Evolutionary conservation across 192 early-diverging fungal genomes (phyloP), one percentile per base, ranked within the genome.

Genomic region (Podila minutissima): DNA sequence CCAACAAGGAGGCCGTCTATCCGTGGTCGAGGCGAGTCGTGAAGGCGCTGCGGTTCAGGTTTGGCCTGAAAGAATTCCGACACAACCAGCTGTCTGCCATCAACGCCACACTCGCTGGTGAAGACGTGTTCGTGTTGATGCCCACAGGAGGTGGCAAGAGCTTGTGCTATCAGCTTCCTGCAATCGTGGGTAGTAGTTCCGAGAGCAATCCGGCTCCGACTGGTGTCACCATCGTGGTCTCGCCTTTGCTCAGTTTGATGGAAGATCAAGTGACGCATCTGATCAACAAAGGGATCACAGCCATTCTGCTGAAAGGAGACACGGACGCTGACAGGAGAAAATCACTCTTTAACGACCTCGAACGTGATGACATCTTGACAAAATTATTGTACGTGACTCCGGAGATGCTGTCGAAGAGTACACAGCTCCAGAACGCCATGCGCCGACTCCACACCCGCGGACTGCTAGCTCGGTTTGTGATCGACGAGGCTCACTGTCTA

Each of bases 401-500:
- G 12, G 94, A 95, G 69, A 91, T 95, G 89, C 74, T 98, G 28
- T 86, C 83, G 60, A 91, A 89, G 69, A 93, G 90, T 67, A 58
- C 62, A 5, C 84, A 90, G 71, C 88, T 94, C 22, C 85, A 86
- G 51, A 82, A 83, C 9, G 78, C 86, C 0, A 68, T 97, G 26
- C 74, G 87, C 19, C 65, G 50, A 8, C 79, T 98, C 17, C 74
- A 97, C 61, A 33, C 59, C 3, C 86, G 90, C n/a, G 82, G 86
- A 22, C 75, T 86, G 29, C 75, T 97, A 17, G 93, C 97, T 0
- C 86, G 95, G 61, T 95, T 99, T 85, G 97, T 97, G 1, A 89
- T 99, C 50, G 98, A 99, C 69, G 98, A 99, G 84, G 96, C 96
- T 3, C 98, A 99, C 74, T 99, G 98, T 75, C 85, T 97, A 20